Evolutionary conservation across 305 asterid genomes (phyloP).

Genomic region (Fraxinus dipetala): DNA sequence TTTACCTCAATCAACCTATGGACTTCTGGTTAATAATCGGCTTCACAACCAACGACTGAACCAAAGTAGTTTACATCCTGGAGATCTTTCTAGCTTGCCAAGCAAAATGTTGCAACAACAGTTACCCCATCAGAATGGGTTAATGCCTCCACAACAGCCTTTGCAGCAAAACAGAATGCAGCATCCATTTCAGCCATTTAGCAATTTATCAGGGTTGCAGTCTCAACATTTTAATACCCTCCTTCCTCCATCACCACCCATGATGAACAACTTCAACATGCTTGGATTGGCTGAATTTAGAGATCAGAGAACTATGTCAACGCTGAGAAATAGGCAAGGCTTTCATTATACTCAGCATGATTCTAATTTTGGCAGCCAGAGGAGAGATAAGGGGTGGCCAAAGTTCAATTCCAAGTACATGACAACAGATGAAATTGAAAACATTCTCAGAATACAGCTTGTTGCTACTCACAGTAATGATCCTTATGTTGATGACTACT

Average conservation of each 20-base stretch:
- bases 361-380: slow-evolving; percentile 47
- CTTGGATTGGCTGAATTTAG: slow-evolving; percentile 65
- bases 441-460: slow-evolving; percentile 77
- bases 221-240: slow-evolving; percentile 55
- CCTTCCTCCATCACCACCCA: slow-evolving; percentile 58
- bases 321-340: slow-evolving; percentile 61
- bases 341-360: slow-evolving; percentile 51
- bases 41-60: slow-evolving; percentile 54
- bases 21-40: slow-evolving; percentile 49
- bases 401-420: slow-evolving; percentile 74
- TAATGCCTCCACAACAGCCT: slow-evolving; percentile 49
- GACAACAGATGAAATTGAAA: slow-evolving; percentile 82
- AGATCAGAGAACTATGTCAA: slow-evolving; percentile 62
- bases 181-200: slow-evolving; percentile 61
- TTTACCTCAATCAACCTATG: slow-evolving; percentile 58
- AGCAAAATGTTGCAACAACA: slow-evolving; percentile 53
- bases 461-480: slow-evolving; percentile 90
- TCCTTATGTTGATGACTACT: slow-evolving; percentile 88
- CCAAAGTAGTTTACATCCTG: slow-evolving; percentile 43
- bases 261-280: slow-evolving; percentile 58
- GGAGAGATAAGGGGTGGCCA: slow-evolving; percentile 66
- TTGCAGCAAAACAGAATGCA: slow-evolving; percentile 56
- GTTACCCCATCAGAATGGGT: slow-evolving; percentile 61
- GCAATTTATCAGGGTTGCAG: slow-evolving; percentile 60
- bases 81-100: slow-evolving; percentile 51